Percentiles rank a stretch among this genome's conserved stretches.
Conservation (phyloP, 148 eudicot genomes). For the Dianthus caryophyllus region DNA sequence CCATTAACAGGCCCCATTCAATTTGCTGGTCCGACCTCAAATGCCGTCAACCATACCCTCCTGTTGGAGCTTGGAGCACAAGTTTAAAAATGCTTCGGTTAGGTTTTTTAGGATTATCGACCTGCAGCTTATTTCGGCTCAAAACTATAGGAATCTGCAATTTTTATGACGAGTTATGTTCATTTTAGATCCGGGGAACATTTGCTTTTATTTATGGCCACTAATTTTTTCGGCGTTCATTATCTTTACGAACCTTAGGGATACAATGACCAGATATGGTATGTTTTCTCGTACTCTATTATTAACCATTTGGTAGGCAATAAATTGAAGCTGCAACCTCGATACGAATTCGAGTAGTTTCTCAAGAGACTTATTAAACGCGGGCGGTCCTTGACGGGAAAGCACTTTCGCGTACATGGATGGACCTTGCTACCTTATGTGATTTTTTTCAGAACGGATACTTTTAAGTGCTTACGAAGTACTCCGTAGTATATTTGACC, state of each 20-base stretch:
- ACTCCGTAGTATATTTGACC: too few relatives aligned
- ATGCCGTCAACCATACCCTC: slow-evolving; percentile 62
- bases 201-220: too few relatives aligned
- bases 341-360: too few relatives aligned
- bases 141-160: slow-evolving; percentile 5
- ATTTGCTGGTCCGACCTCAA: slow-evolving; percentile 67
- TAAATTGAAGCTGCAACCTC: too few relatives aligned
- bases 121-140: background rate
- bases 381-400: too few relatives aligned
- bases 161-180: background rate
- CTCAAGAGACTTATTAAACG: too few relatives aligned
- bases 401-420: too few relatives aligned
- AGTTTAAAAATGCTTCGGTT: slow-evolving; percentile 17
- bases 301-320: too few relatives aligned
- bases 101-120: slow-evolving; percentile 14
- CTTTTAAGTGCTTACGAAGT: too few relatives aligned
- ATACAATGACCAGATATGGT: too few relatives aligned
- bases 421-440: too few relatives aligned
- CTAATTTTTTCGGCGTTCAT: background rate
- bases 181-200: background rate
- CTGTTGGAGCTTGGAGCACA: slow-evolving; percentile 69
- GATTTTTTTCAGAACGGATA: too few relatives aligned
- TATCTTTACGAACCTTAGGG: background rate
- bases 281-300: background rate
- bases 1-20: slow-evolving; percentile 69